Conservation (phyloP, 805 yeast genomes). For the Tetrapisispora arboricola region DNA sequence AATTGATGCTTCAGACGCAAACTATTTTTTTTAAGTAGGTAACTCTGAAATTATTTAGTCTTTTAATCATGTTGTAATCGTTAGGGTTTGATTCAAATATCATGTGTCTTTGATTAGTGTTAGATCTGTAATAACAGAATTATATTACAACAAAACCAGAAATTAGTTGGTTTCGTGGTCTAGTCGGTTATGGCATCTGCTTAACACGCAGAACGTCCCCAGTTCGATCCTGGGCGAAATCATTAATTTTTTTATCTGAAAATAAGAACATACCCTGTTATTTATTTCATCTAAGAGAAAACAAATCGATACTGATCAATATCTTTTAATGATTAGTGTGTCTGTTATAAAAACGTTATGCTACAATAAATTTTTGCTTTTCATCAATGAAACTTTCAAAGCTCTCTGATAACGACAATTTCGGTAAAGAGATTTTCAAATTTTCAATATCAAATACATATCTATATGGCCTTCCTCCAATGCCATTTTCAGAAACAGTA, state of each 20-base stretch:
- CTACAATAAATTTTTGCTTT: slow-evolving; percentile 15
- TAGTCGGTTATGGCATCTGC: slow-evolving; percentile 99
- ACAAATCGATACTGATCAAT: too few relatives aligned
- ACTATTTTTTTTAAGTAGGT: too few relatives aligned
- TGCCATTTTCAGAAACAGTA: not conserved
- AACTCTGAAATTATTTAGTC: too few relatives aligned
- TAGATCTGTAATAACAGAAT: too few relatives aligned
- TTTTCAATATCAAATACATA: slow-evolving; percentile 15
- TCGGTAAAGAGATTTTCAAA: slow-evolving; percentile 11
- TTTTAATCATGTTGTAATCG: too few relatives aligned
- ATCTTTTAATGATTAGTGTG: not conserved
- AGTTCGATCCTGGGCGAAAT: slow-evolving; percentile 99
- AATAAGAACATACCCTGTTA: not conserved
- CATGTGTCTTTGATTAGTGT: too few relatives aligned
- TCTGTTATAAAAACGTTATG: slow-evolving; percentile 2
- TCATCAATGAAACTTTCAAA: slow-evolving; percentile 16
- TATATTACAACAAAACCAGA: not conserved
- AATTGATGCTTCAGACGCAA: too few relatives aligned
- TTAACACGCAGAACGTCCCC: slow-evolving; percentile 99
- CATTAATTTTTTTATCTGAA: slow-evolving; percentile 38
- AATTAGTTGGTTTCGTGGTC: slow-evolving; percentile 77
- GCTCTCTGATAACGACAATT: slow-evolving; percentile 11
- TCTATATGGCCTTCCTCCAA: slow-evolving; percentile 1
- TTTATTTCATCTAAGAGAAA: too few relatives aligned
- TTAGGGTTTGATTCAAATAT: too few relatives aligned